Percentiles rank a stretch among this genome's conserved stretches.
phyloP scores from a whole-genome alignment of 257 asterid species.

The Fraxinus americana region DNA sequence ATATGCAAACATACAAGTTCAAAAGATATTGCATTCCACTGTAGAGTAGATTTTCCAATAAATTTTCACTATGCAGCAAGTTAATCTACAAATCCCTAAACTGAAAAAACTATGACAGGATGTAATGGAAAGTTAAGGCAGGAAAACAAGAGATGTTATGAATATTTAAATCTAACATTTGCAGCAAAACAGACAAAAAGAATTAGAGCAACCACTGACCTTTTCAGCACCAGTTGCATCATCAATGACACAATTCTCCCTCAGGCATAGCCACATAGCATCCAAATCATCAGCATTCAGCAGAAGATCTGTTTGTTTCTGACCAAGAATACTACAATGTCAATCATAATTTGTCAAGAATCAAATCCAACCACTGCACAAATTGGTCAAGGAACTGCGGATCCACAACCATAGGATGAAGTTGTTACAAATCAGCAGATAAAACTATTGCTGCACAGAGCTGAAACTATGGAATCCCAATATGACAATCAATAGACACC shows the following conservation, averaged over 20 bases:
- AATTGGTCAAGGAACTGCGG: not conserved
- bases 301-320: slow-evolving; percentile 98
- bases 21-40: not conserved
- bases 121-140: not conserved
- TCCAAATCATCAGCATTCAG: slow-evolving; percentile 99
- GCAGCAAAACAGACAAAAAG: slow-evolving; percentile 10
- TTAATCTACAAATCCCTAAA: not conserved
- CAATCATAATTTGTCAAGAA: not conserved
- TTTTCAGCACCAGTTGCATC: slow-evolving; percentile 99
- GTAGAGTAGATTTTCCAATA: not conserved
- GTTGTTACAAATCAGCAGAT: not conserved
- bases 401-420: not conserved
- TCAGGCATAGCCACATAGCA: slow-evolving; percentile 98
- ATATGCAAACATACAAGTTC: not conserved
- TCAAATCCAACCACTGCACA: not conserved
- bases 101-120: not conserved
- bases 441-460: not conserved
- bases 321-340: slow-evolving; percentile 24
- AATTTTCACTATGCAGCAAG: not conserved
- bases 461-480: slow-evolving; percentile 5
- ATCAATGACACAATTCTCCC: slow-evolving; percentile 98
- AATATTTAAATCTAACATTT: not conserved
- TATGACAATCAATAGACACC: not conserved
- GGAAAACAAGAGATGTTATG: not conserved
- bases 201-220: slow-evolving; percentile 43